A percentile compares a stretch with the other conserved stretches of the same genome.
These are phyloP conservation scores for Fusarium equiseti DNA, from an alignment of 2,329 filamentous ascomycete species.

Conservation along the genomic window DNA sequence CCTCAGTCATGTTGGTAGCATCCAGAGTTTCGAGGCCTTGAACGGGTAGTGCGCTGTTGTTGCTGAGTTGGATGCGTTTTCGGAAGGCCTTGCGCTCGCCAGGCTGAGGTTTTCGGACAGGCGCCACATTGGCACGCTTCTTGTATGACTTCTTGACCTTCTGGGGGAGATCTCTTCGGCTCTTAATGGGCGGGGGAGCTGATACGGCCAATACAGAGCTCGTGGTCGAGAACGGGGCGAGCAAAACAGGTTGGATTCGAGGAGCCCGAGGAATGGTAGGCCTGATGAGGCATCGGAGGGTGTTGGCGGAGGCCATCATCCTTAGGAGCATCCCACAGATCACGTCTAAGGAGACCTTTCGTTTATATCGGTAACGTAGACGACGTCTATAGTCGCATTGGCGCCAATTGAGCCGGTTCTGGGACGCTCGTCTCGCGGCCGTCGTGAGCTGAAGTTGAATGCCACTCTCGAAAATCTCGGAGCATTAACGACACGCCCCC, in stretches of 20 bases:
- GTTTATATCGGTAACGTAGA: conserved; percentile 5
- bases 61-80: conserved; percentile 91
- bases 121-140: conserved; percentile 59
- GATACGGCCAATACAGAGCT: conserved; percentile 47
- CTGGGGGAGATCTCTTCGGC: conserved; percentile 52
- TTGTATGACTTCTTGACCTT: conserved; percentile 66
- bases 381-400: conserved; percentile 45
- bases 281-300: conserved; percentile 58
- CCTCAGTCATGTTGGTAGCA: conserved; percentile 64
- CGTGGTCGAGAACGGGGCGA: conserved; percentile 59
- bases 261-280: conserved; percentile 51
- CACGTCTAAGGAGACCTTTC: conserved; percentile 3
- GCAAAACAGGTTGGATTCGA: conserved; percentile 50
- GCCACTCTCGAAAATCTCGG: conserved; percentile 48
- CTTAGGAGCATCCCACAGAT: conserved; percentile 1
- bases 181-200: conserved; percentile 50
- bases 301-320: conserved; percentile 56
- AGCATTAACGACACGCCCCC: conserved; percentile 44
- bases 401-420: conserved; percentile 48
- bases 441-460: conserved; percentile 46
- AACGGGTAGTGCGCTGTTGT: conserved; percentile 90
- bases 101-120: conserved; percentile 69
- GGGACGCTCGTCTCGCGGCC: conserved; percentile 39
- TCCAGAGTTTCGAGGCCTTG: conserved; percentile 73
- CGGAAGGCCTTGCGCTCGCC: conserved; percentile 90